Base-by-base conservation (phyloP, 2,329 filamentous ascomycete genomes). In the Sarocladium kiliense region DNA sequence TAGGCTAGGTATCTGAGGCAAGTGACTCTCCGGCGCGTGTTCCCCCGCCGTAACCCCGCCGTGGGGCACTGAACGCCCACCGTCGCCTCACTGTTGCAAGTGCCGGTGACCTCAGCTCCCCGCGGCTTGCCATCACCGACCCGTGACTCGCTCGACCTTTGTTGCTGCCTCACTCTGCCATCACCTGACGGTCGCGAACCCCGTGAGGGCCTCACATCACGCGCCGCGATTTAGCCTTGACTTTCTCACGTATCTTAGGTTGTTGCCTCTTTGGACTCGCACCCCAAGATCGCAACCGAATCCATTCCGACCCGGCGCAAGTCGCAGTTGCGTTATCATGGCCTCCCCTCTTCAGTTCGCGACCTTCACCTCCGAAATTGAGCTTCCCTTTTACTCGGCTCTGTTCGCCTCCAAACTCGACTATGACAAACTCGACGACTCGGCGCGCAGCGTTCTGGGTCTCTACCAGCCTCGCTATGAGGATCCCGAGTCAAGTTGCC, bases 361-460 rank as follows among this genome's bases (percentile, higher is more conserved):
- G 58, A 87, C 93, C 1, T 97, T 96, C 77, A 84, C 87, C 39
- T 96, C 93, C 50, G 91, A 97, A 73, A 91, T 97, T 66, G 94
- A 99, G 69, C 80, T 97, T 42, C 90, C 91, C 44, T 99, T 99
- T 73, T 99, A 97, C 69, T 88, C 89, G 45, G 87, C 91, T 4
- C 82, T 99, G n/a, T 94, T 95, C 57, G 85, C 87, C 5, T 88
- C 88, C 61, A 99, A 99, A 74, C 91, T 99, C 68, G 91, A 97
- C 70, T 87, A 96, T 80, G 94, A 97, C 75, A 96, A 92, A 74
- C 89, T 99, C 53, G 89, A 97, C 74, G 93, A 96, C 71, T 96
- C 92, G 10, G 89, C 91, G 23, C 88, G 93, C 44, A 86, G 87
- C 58, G 81, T 97, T 2, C 79, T 96, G 27, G 94, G 94, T 3